Conservation (phyloP, 2,329 filamentous ascomycete species). For the Aspergillus fischeri region DNA sequence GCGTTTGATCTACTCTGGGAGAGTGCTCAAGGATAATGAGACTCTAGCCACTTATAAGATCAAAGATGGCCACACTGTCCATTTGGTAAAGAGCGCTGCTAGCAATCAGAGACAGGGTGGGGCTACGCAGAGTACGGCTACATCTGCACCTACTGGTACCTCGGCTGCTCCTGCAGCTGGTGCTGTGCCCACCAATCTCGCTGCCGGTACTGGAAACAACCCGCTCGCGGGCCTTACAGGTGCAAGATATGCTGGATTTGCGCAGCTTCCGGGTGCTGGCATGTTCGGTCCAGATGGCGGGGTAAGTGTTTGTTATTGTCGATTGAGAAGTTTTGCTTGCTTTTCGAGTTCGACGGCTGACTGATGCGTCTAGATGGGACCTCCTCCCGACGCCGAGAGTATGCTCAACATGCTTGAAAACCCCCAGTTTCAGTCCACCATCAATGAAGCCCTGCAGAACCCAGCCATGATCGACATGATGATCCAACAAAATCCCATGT, state of each 20-base stretch:
- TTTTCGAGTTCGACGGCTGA: conserved; percentile 12
- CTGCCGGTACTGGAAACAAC: conserved; percentile 66
- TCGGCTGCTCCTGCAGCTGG: conserved; percentile 28
- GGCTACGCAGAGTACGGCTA: conserved; percentile 45
- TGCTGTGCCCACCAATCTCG: conserved; percentile 47
- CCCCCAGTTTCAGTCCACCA: conserved; percentile 76
- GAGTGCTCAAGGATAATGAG: conserved; percentile 93
- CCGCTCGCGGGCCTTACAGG: conserved; percentile 86
- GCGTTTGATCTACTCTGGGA: conserved; percentile 93
- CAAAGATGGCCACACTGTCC: conserved; percentile 91
- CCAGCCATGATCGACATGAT: conserved; percentile 93
- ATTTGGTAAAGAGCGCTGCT: conserved; percentile 92
- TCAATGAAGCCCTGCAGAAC: conserved; percentile 95
- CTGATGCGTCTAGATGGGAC: conserved; percentile 67
- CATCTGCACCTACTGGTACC: conserved; percentile 29
- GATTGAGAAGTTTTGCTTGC: neutral
- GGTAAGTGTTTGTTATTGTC: conserved; percentile 53
- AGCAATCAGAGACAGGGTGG: conserved; percentile 68
- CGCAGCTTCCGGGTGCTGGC: conserved; percentile 79
- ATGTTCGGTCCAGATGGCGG: conserved; percentile 93
- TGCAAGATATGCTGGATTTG: conserved; percentile 87
- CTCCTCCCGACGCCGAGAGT: conserved; percentile 74
- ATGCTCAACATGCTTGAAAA: conserved; percentile 83
- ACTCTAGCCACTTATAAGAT: conserved; percentile 84
- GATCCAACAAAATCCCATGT: conserved; percentile 84